phyloP scores from a whole-genome alignment of 352 stramenopile genomes.

The Phytophthora sp. region DNA sequence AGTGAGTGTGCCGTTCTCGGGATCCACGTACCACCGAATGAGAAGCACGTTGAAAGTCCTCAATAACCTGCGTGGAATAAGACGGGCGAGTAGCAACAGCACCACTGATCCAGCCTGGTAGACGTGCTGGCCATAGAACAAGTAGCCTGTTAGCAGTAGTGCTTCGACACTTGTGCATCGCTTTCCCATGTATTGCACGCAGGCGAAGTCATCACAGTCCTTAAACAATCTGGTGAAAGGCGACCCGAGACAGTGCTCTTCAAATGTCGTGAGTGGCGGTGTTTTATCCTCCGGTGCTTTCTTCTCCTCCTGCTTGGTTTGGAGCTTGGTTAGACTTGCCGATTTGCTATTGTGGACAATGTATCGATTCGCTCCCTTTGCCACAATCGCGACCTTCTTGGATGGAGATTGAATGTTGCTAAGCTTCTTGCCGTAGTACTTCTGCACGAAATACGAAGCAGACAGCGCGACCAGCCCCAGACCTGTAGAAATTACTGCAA shows the following conservation, averaged over 20 bases:
- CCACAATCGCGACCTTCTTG: constrained; percentile 17
- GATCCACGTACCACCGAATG: constrained; percentile 23
- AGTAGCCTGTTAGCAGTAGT: constrained; percentile 19
- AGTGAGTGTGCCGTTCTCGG: neutral
- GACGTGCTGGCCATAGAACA: constrained; percentile 20
- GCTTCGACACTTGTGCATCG: constrained; percentile 22
- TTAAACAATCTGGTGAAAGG: constrained; percentile 23
- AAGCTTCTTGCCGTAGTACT: constrained; percentile 17
- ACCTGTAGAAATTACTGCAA: constrained; percentile 10
- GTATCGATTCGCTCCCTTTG: constrained; percentile 19
- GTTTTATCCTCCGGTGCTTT: neutral
- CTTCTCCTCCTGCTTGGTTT: neutral
- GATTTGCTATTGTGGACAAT: constrained; percentile 13
- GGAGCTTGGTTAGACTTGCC: neutral
- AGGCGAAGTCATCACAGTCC: constrained; percentile 30
- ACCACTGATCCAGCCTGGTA: constrained; percentile 21
- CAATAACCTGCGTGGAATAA: neutral
- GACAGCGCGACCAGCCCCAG: constrained; percentile 9
- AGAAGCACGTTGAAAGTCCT: constrained; percentile 30
- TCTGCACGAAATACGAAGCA: constrained; percentile 21
- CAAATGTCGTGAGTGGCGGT: constrained; percentile 10
- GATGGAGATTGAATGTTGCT: neutral
- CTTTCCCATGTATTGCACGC: constrained; percentile 20
- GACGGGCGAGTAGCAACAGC: constrained; percentile 9
- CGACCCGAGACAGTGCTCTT: constrained; percentile 17